A percentile compares a stretch with the other conserved stretches of the same genome.
Evolutionary conservation across 2,329 filamentous ascomycete genomes (phyloP).

Genomic region (Stachybotrys chartarum): DNA sequence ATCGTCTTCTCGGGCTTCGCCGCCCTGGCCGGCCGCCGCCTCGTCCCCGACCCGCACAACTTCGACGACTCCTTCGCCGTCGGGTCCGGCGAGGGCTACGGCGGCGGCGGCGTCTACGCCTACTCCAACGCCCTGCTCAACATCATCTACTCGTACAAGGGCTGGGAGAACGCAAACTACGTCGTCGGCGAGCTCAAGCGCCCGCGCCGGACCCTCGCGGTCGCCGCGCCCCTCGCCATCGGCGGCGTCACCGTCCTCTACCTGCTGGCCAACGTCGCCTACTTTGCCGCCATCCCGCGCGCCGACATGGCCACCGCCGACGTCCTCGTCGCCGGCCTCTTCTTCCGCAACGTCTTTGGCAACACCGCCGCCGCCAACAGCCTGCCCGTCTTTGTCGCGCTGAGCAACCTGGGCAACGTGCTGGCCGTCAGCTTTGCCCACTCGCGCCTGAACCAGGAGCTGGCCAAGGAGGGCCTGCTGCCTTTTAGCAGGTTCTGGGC

Average conservation of each 20-base stretch:
- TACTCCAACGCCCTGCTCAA: constrained; percentile 52
- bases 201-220: constrained; percentile 43
- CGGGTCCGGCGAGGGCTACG: constrained; percentile 34
- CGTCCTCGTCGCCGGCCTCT: constrained; percentile 52
- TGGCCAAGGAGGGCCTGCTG: constrained; percentile 63
- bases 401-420: constrained; percentile 57
- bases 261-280: constrained; percentile 57
- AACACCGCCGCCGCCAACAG: constrained; percentile 40
- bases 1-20: constrained; percentile 56
- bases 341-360: constrained; percentile 57
- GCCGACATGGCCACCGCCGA: constrained; percentile 49
- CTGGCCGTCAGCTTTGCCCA: constrained; percentile 54
- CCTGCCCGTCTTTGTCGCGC: constrained; percentile 49
- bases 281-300: constrained; percentile 57
- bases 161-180: constrained; percentile 59
- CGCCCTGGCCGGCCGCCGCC: constrained; percentile 42
- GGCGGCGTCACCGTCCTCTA: constrained; percentile 54
- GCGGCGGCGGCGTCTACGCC: constrained; percentile 40
- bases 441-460: constrained; percentile 53
- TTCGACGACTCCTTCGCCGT: constrained; percentile 48
- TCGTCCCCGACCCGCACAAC: constrained; percentile 44
- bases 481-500: constrained; percentile 63
- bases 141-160: constrained; percentile 55
- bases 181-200: constrained; percentile 51
- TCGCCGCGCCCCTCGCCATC: constrained; percentile 52